phyloP scores from a whole-genome alignment of 495 filamentous ascomycete species.

The Annulohypoxylon bovei region DNA sequence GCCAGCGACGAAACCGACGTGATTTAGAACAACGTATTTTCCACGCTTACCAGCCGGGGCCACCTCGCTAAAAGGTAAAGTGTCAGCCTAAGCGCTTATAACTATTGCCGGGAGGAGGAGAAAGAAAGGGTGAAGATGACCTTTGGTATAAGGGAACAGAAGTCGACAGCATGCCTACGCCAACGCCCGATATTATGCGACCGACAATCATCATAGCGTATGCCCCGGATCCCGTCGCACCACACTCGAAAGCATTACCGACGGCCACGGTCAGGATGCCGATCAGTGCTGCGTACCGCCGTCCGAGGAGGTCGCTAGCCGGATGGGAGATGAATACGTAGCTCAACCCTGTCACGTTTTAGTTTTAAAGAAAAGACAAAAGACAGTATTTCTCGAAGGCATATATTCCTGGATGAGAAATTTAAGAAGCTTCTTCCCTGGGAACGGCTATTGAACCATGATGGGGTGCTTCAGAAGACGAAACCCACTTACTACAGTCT shows the following conservation, averaged over 20 bases:
- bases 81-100: not conserved
- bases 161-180: constrained; percentile 62
- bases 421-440: not conserved
- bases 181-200: constrained; percentile 62
- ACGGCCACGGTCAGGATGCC: constrained; percentile 58
- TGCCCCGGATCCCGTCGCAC: constrained; percentile 52
- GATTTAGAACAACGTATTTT: constrained; percentile 65
- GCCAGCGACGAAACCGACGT: constrained; percentile 65
- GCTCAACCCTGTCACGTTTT: constrained; percentile 42
- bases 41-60: constrained; percentile 62
- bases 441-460: not conserved
- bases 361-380: not conserved
- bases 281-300: constrained; percentile 59
- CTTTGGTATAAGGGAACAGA: constrained; percentile 68
- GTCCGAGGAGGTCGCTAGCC: constrained; percentile 58
- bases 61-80: constrained; percentile 56
- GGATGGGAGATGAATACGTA: constrained; percentile 65
- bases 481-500: constrained; percentile 17
- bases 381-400: not conserved
- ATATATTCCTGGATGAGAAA: not conserved
- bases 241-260: constrained; percentile 58
- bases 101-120: not conserved
- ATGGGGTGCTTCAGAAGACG: not conserved
- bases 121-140: constrained; percentile 36
- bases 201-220: constrained; percentile 64